A percentile compares a stretch with the other conserved stretches of the same genome.
Evolutionary conservation across 106 monocot genomes (phyloP).

Genomic region (Iris macrosiphon): DNA sequence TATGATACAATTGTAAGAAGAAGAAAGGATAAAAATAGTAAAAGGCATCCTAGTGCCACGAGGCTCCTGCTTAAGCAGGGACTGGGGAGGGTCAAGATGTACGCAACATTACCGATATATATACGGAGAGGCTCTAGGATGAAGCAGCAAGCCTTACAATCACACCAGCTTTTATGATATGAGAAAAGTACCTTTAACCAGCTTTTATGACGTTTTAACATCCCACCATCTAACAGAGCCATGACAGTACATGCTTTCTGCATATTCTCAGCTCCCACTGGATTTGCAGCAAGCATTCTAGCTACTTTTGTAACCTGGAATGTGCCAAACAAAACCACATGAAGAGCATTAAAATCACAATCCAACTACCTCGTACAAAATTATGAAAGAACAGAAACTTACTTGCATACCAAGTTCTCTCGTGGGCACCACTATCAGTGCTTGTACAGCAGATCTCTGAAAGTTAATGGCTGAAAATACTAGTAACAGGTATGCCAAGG

Average conservation of each 20-base stretch:
- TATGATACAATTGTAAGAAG: background rate
- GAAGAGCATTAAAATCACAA: background rate
- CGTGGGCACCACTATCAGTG: conserved; percentile 87
- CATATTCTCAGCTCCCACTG: conserved; percentile 29
- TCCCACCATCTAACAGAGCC: conserved; percentile 94
- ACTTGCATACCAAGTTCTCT: conserved; percentile 99
- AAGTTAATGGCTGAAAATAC: conserved; percentile 70
- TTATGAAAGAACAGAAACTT: conserved; percentile 7
- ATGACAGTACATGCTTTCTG: conserved; percentile 71
- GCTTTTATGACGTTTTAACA: conserved; percentile 83
- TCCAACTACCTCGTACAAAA: background rate
- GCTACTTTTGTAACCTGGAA: conserved; percentile 91
- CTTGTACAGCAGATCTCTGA: conserved; percentile 79
- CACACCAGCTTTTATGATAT: too few species aligned
- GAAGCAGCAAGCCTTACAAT: too few species aligned
- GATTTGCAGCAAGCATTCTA: conserved; percentile 70
- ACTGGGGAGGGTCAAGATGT: too few species aligned
- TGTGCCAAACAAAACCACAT: conserved; percentile 2
- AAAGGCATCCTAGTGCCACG: too few species aligned
- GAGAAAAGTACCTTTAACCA: conserved; percentile 67
- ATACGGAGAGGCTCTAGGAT: too few species aligned
- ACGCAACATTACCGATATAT: too few species aligned
- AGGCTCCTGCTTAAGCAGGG: too few species aligned
- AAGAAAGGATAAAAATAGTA: too few species aligned
- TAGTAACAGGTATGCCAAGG: conserved; percentile 75